Evolutionary conservation across 305 asterid genomes (phyloP), one percentile per base, ranked within the genome.

Genomic region (Andrographis paniculata): DNA sequence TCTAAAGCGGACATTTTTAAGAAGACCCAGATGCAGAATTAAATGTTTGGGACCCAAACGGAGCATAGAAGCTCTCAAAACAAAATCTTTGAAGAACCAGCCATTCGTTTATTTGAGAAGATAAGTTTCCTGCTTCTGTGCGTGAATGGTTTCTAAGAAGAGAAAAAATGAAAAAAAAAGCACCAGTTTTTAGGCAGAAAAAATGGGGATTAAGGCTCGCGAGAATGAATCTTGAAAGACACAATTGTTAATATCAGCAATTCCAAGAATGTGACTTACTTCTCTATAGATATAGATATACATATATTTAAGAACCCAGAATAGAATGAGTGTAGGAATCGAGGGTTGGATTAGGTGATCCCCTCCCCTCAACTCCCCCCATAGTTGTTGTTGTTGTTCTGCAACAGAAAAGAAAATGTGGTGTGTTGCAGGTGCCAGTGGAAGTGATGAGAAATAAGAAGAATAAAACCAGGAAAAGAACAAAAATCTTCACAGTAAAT

Each of bases 341-440:
- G 56, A 27, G 52, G 51, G 52, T 41, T 59, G 77, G 75, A 73
- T 69, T 71, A 64, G 85, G 83, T 75, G 67, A 64, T 20, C 46
- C 60, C 55, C 65, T 60, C 63, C 55, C 30, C 49, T 47, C 59
- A 60, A 53, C 63, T 24, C 30, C 30, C 30, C 30, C 30, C 30
- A 24, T 24, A 24, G 30, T 8, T n/a, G n/a, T n/a, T n/a, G 12
- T 33, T 6, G 41, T 61, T 20, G 60, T 53, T 69, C 65, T 74
- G 56, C 38, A 57, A 41, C 27, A 43, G 66, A 56, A 56, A 20
- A 36, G 40, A 42, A 37, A 24, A 24, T 3, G 8, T 8, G 30
- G 8, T 8, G 30, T 43, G 70, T 55, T 48, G 55, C 62, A 19
- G 66, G 62, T 69, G 55, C 14, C 56, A 46, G 62, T 52, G 70